These are phyloP conservation scores for Yarrowia yakushimensis DNA, from an alignment of 805 yeast genomes.

Conservation along the genomic window DNA sequence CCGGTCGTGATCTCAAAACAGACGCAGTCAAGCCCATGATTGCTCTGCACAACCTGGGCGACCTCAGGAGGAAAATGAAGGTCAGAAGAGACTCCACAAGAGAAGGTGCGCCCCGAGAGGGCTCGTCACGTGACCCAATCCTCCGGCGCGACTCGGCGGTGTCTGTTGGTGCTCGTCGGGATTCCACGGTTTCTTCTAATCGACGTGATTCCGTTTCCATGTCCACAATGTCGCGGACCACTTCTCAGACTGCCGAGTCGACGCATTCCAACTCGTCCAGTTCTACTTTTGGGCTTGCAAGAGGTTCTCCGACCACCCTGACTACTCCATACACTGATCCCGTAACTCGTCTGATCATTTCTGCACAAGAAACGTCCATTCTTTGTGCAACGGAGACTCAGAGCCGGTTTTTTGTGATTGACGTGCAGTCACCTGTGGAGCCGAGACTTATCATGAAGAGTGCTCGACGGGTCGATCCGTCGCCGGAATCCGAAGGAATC, in stretches of 20 bases:
- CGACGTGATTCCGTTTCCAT: neutral
- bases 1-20: conserved; percentile 74
- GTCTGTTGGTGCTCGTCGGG: neutral
- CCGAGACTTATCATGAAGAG: conserved; percentile 70
- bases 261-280: neutral
- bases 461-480: conserved; percentile 45
- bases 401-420: conserved; percentile 72
- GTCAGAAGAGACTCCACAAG: neutral
- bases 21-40: conserved; percentile 53
- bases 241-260: neutral
- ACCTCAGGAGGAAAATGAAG: neutral
- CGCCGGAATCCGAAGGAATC: conserved; percentile 82
- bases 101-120: neutral
- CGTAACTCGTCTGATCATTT: conserved; percentile 67
- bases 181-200: neutral
- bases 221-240: neutral
- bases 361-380: conserved; percentile 64
- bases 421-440: conserved; percentile 57
- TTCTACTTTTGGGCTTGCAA: conserved; percentile 29
- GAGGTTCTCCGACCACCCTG: conserved; percentile 57
- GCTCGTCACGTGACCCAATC: neutral
- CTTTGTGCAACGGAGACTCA: conserved; percentile 77
- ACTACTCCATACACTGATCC: conserved; percentile 87
- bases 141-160: neutral
- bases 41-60: conserved; percentile 48